These are phyloP conservation scores for Kluyveromyces nonfermentans DNA, from an alignment of 805 yeast species.

Conservation along the genomic window DNA sequence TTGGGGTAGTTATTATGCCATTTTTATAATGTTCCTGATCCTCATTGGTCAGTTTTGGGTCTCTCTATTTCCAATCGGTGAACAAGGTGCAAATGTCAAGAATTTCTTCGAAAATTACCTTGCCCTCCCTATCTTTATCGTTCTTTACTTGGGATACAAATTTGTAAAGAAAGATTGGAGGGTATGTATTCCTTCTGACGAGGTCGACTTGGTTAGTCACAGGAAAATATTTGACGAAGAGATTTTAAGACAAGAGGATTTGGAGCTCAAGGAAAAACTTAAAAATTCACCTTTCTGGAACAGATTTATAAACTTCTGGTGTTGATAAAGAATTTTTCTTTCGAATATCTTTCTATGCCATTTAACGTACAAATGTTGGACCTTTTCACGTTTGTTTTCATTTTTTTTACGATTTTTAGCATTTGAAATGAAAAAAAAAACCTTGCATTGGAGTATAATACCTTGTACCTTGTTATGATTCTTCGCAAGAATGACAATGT, in stretches of 20 bases:
- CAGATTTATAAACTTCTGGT: slow-evolving; percentile 27
- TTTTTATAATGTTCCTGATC: slow-evolving; percentile 39
- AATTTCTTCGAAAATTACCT: slow-evolving; percentile 38
- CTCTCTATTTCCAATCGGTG: slow-evolving; percentile 46
- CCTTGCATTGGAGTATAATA: no score
- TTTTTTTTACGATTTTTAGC: not conserved
- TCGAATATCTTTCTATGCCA: not conserved
- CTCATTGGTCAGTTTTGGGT: slow-evolving; percentile 58
- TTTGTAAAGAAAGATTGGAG: slow-evolving; percentile 39
- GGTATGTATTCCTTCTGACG: slow-evolving; percentile 23
- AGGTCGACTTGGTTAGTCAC: slow-evolving; percentile 23
- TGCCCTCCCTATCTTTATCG: slow-evolving; percentile 38
- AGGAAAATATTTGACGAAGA: slow-evolving; percentile 30
- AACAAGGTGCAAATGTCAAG: slow-evolving; percentile 29
- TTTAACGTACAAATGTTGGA: not conserved
- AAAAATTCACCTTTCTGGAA: slow-evolving; percentile 22
- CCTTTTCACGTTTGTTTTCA: not conserved
- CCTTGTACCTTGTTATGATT: no score
- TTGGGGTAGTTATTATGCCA: slow-evolving; percentile 45
- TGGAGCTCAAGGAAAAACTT: slow-evolving; percentile 21
- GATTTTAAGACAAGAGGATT: slow-evolving; percentile 25
- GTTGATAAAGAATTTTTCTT: slow-evolving; percentile 11
- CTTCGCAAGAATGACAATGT: no score
- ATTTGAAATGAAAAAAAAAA: no score
- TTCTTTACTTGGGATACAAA: slow-evolving; percentile 37